Conservation (phyloP, 345 rosid genomes). For the Eucalyptus cloeziana region DNA sequence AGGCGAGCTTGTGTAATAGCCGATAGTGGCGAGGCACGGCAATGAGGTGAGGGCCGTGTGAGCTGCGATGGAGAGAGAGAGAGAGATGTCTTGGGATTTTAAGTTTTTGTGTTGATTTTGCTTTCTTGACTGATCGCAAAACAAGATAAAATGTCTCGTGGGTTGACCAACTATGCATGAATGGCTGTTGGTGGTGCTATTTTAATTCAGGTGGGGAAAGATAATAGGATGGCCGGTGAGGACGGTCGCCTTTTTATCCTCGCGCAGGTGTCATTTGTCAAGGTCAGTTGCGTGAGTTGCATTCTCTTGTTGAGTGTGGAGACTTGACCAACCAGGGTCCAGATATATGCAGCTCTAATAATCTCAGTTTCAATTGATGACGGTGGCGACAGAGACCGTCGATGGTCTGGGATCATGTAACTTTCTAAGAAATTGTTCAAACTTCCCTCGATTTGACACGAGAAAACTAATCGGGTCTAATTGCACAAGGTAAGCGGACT, state of each 20-base stretch:
- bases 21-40: background rate
- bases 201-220: too few species aligned
- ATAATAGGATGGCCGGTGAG: too few species aligned
- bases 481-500: background rate
- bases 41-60: background rate
- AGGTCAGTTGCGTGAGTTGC: background rate
- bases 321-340: background rate
- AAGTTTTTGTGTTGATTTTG: too few species aligned
- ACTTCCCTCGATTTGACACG: background rate
- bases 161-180: too few species aligned
- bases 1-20: background rate
- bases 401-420: background rate
- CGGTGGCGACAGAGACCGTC: accelerated
- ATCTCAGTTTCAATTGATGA: background rate
- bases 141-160: too few species aligned
- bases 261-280: background rate
- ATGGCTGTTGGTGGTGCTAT: too few species aligned
- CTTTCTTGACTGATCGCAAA: too few species aligned
- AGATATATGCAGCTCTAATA: background rate
- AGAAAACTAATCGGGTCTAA: background rate
- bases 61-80: accelerated
- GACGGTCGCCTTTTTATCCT: too few species aligned
- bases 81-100: background rate
- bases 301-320: background rate
- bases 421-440: accelerated